phyloP scores from a whole-genome alignment of 108 stramenopile genomes.

The Cyclostephanos tholiformis region DNA sequence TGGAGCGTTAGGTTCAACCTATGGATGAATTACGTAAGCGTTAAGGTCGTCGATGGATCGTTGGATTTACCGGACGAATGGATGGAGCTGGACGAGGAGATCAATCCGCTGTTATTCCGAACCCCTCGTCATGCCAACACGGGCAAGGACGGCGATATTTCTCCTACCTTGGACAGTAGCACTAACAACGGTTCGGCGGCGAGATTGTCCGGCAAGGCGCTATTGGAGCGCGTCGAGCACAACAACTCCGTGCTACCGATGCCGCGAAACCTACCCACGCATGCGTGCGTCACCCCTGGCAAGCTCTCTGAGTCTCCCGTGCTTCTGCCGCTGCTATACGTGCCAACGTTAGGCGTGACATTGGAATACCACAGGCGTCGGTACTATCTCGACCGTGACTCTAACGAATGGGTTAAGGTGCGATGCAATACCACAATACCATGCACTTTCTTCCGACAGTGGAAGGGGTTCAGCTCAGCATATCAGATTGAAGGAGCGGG shows the following conservation, averaged over 20 bases:
- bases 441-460: constrained; percentile 62
- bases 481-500: constrained; percentile 68
- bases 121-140: neutral
- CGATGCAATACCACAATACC: constrained; percentile 85
- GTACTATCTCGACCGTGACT: constrained; percentile 61
- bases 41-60: constrained; percentile 40
- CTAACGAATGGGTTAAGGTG: constrained; percentile 79
- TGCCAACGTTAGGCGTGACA: constrained; percentile 82
- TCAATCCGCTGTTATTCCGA: constrained; percentile 27
- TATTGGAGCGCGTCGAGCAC: constrained; percentile 47
- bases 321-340: constrained; percentile 67
- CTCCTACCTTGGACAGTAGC: neutral
- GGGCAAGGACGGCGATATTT: neutral
- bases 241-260: constrained; percentile 23
- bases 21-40: constrained; percentile 81
- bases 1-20: constrained; percentile 94
- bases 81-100: constrained; percentile 61
- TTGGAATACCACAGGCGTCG: constrained; percentile 93
- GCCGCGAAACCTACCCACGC: constrained; percentile 71
- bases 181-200: constrained; percentile 29
- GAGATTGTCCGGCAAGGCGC: constrained; percentile 17
- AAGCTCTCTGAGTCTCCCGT: constrained; percentile 59
- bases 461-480: constrained; percentile 72
- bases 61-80: constrained; percentile 61
- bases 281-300: constrained; percentile 75